A percentile compares a stretch with the other conserved stretches of the same genome.
Conservation (phyloP, 139 green algal genomes). For the Closterium sp. region DNA sequence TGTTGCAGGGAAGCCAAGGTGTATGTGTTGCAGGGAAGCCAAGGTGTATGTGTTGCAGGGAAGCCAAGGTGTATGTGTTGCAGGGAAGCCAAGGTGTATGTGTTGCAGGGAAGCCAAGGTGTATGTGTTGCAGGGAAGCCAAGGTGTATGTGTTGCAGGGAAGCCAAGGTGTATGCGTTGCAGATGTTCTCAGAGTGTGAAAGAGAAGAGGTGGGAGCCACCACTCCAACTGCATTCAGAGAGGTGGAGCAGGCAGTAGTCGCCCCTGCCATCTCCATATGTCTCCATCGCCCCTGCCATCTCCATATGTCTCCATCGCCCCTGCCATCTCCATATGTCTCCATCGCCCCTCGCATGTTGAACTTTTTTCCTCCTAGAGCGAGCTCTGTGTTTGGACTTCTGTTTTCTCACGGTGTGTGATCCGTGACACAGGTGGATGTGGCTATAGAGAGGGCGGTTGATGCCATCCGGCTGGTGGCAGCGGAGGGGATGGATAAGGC, state of each 20-base stretch:
- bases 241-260: not conserved
- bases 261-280: not conserved
- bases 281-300: no score
- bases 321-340: not conserved
- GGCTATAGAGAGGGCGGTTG: slow-evolving; percentile 6
- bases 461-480: slow-evolving; percentile 3
- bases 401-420: not conserved
- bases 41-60: no score
- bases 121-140: not conserved
- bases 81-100: no score
- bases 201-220: not conserved
- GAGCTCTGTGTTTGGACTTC: not conserved
- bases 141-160: no score
- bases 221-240: no score
- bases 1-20: not conserved
- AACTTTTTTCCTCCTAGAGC: no score
- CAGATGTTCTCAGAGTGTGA: not conserved
- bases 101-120: not conserved
- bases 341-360: no score
- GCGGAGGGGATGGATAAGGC: slow-evolving; percentile 21
- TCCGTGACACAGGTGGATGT: not conserved
- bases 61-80: not conserved
- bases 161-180: not conserved
- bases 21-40: not conserved
- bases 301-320: not conserved